Base-by-base conservation (phyloP, 371 early-diverging fungal genomes). In the Synchytrium microbalum region DNA sequence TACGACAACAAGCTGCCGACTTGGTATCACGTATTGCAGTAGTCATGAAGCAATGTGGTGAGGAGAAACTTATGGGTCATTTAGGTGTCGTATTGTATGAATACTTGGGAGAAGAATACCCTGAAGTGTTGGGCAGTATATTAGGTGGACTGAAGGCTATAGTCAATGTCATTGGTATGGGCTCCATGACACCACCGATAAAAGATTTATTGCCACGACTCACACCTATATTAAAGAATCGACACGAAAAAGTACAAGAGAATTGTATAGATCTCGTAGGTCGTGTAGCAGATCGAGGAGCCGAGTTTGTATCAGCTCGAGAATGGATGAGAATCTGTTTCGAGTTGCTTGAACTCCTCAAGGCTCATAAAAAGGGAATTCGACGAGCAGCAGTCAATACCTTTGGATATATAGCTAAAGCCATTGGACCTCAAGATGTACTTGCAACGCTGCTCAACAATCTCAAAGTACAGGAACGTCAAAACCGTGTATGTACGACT, bases 321-420 rank as follows among this genome's bases (percentile, higher is more conserved):
- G 99, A 99, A 79, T 99, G 98, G 98, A 95, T 99, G 95, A 90
- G 99, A 61, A 95, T 95, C 65, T 96, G 96, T 67, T 97, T 97
- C 69, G 97, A 95, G 72, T 77, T 99, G 53, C 79, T 97, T 53
- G 99, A 97, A 72, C 83, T 95, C 75, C 80, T 99, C 56, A 93
- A 94, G 70, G 95, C 98, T 0, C 95, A 93, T 79, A 91, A 90
- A 71, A 95, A 90, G 79, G 92, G 90, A 46, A 96, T 94, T 71
- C 90, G 97, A 30, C 88, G 96, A 62, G 94, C 95, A 0, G 89
- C 95, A 13, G 92, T 96, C 69, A 93, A 90, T 76, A 98, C 96
- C 0, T 94, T 99, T 75, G 98, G 97, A 63, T 95, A 94, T 72
- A 96, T 99, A 73, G 96, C 99, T 69, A 92, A 92, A 72, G 97